Evolutionary conservation across 192 early-diverging fungal genomes (phyloP).

Genomic region (Jimgerdemannia flammicorona): DNA sequence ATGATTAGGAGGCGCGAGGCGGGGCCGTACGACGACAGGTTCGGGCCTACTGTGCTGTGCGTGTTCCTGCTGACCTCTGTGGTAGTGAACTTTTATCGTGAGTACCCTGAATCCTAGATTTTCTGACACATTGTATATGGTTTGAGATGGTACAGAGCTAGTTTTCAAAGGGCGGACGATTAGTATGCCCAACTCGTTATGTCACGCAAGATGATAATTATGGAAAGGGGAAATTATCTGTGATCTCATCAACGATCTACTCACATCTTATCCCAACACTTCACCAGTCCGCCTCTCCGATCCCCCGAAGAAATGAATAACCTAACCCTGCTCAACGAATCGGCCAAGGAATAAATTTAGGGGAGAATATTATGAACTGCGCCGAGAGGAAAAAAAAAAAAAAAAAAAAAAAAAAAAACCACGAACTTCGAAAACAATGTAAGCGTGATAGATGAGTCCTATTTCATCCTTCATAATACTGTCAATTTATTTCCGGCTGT

Average conservation of each 20-base stretch:
- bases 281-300: constrained; percentile 1
- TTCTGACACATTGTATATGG: not conserved
- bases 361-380: no score
- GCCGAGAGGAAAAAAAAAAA: no score
- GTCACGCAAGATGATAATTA: not conserved
- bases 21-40: constrained; percentile 77
- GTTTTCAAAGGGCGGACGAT: not conserved
- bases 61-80: constrained; percentile 61
- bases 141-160: not conserved
- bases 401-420: no score
- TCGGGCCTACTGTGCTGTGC: constrained; percentile 72
- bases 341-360: not conserved
- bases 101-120: constrained; percentile 8
- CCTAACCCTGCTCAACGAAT: not conserved
- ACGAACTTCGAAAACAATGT: no score
- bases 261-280: not conserved
- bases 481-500: no score
- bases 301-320: not conserved
- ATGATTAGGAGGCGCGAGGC: constrained; percentile 71
- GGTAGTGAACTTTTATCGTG: constrained; percentile 66
- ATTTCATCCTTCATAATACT: not conserved
- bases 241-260: not conserved
- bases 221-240: not conserved
- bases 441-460: no score
- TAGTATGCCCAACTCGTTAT: not conserved